Conservation (phyloP, 257 asterid genomes). For the Nicotiana undulata region DNA sequence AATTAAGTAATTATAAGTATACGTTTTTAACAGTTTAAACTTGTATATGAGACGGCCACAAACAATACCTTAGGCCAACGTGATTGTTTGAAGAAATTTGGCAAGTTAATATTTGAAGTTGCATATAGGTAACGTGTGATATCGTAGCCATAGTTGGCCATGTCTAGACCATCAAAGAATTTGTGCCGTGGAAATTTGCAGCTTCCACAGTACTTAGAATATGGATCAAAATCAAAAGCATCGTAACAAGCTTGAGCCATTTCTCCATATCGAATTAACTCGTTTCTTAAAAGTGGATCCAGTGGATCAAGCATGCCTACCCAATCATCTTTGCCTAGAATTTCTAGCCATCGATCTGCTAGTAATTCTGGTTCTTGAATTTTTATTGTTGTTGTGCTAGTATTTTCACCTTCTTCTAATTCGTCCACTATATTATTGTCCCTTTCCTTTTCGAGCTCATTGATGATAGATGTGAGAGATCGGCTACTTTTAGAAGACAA, state of each 20-base stretch:
- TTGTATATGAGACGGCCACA: neutral
- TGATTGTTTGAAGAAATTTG: constrained; percentile 33
- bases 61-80: constrained; percentile 23
- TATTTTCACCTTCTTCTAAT: neutral
- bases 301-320: constrained; percentile 41
- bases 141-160: constrained; percentile 28
- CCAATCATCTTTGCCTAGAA: constrained; percentile 37
- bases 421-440: neutral
- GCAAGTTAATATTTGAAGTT: constrained; percentile 36
- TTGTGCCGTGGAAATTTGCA: constrained; percentile 20
- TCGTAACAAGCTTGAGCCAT: constrained; percentile 49
- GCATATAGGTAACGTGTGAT: constrained; percentile 34
- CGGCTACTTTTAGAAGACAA: constrained; percentile 3
- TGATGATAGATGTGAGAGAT: constrained; percentile 7
- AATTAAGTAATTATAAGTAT: neutral
- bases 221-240: constrained; percentile 43
- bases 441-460: neutral
- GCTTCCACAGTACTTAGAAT: constrained; percentile 37
- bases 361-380: neutral
- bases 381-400: neutral
- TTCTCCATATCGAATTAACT: constrained; percentile 39
- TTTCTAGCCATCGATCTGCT: constrained; percentile 29
- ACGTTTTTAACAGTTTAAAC: neutral
- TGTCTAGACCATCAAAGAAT: constrained; percentile 21
- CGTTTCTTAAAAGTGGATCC: constrained; percentile 28